Percentiles rank a stretch among this genome's conserved stretches.
These are phyloP conservation scores for Amanita brunnescens DNA, from an alignment of 768 basidiomycete genomes.

Conservation along the genomic window DNA sequence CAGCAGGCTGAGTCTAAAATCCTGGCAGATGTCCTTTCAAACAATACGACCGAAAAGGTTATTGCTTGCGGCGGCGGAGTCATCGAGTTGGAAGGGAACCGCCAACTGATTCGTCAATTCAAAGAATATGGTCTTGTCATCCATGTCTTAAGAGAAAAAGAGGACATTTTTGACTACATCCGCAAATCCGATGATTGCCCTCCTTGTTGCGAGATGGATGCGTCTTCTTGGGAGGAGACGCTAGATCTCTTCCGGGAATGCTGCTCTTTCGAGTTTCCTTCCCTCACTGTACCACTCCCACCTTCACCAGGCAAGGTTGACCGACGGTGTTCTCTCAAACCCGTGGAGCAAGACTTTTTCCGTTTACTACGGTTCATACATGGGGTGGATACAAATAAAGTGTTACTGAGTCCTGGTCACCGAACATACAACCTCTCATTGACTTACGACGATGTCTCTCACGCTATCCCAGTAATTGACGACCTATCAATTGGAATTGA, in stretches of 20 bases:
- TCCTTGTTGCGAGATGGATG: constrained; percentile 35
- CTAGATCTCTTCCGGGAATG: constrained; percentile 58
- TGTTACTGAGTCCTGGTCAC: constrained; percentile 25
- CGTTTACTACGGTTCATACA: constrained; percentile 69
- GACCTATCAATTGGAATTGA: constrained; percentile 60
- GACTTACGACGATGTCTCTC: constrained; percentile 61
- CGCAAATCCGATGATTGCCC: constrained; percentile 20
- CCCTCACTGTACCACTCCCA: constrained; percentile 32
- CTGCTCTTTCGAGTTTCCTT: constrained; percentile 60
- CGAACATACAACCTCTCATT: constrained; percentile 67
- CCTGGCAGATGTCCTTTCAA: constrained; percentile 44
- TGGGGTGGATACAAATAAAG: constrained; percentile 45
- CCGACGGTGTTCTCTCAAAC: constrained; percentile 17
- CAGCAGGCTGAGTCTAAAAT: constrained; percentile 57
- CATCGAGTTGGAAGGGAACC: constrained; percentile 60
- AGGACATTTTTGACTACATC: constrained; percentile 61
- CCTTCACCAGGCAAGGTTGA: constrained; percentile 13
- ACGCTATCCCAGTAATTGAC: constrained; percentile 44
- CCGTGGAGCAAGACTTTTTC: constrained; percentile 41
- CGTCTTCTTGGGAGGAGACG: constrained; percentile 56
- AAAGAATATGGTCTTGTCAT: constrained; percentile 50
- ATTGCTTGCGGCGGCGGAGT: constrained; percentile 73
- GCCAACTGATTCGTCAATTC: constrained; percentile 46
- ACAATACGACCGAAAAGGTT: constrained; percentile 42
- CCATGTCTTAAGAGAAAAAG: constrained; percentile 62